These are phyloP conservation scores for Cladorrhinum sp. DNA, from an alignment of 2,329 filamentous ascomycete species.

Conservation along the genomic window DNA sequence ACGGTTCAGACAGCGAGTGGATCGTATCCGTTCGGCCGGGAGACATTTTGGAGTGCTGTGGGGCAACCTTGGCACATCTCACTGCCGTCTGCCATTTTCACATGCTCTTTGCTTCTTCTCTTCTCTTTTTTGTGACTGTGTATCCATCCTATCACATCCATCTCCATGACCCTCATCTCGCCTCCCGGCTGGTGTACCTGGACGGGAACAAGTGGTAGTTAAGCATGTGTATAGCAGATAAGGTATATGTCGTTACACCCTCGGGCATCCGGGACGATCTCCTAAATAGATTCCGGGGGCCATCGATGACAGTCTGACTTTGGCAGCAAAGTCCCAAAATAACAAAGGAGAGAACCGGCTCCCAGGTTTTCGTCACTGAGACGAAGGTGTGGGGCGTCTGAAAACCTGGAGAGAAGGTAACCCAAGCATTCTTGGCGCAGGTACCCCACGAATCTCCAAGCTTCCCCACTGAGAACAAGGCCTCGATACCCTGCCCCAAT, in stretches of 20 bases:
- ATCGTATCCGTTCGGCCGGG: conserved; percentile 23
- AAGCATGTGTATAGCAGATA: no score
- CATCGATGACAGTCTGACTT: no score
- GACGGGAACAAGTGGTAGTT: no score
- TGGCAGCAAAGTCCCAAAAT: neutral
- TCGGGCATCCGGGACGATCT: neutral
- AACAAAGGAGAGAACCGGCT: neutral
- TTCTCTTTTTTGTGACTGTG: neutral
- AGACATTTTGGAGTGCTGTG: neutral
- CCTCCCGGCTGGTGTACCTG: no score
- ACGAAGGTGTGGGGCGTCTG: neutral
- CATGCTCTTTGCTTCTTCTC: conserved; percentile 2
- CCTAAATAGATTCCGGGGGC: neutral
- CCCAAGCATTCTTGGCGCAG: neutral
- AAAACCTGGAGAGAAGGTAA: conserved; percentile 6
- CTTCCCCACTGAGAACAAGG: neutral
- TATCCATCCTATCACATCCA: no score
- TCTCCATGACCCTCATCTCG: neutral
- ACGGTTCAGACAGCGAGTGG: neutral
- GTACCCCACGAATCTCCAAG: conserved; percentile 2
- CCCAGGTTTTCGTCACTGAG: neutral
- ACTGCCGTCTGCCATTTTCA: conserved; percentile 5
- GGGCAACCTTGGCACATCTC: conserved; percentile 3
- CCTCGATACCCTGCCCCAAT: conserved; percentile 16
- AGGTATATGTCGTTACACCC: neutral